Percentiles rank a stretch among this genome's conserved stretches.
Conservation (phyloP, 306 rosid genomes). For the Cicer judaicum region DNA sequence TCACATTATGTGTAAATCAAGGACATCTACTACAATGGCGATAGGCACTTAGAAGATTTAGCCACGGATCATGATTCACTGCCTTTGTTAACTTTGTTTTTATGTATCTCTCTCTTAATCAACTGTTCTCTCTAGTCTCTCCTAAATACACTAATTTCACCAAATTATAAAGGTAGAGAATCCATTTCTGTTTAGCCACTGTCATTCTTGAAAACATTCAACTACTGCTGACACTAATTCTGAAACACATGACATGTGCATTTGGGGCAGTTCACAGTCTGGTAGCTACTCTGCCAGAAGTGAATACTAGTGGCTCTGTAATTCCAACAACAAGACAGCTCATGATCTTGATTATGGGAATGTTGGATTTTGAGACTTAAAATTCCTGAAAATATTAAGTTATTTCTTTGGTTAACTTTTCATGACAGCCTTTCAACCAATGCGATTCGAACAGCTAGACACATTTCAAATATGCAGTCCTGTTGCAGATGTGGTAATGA, state of each 20-base stretch:
- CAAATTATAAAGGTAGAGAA: too few species aligned
- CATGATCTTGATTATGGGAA: neutral
- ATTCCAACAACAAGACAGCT: neutral
- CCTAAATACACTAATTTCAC: too few species aligned
- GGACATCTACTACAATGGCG: neutral
- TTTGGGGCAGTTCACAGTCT: neutral
- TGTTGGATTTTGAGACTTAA: neutral
- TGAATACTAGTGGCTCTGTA: neutral
- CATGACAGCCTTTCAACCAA: neutral
- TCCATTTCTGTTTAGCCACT: neutral
- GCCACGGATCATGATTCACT: neutral
- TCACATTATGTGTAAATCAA: neutral
- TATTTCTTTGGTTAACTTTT: neutral
- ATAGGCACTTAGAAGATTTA: neutral
- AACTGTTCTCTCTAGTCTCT: too few species aligned
- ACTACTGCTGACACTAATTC: neutral
- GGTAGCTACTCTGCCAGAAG: neutral
- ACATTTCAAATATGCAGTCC: neutral
- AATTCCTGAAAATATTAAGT: neutral
- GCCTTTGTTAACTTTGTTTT: too few species aligned
- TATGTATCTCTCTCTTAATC: too few species aligned
- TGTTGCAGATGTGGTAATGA: neutral
- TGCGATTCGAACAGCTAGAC: neutral
- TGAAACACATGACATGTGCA: too few species aligned
- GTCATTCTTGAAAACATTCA: neutral